These are phyloP conservation scores for Cairneyella variabilis DNA, from an alignment of 495 filamentous ascomycete species.

Conservation along the genomic window DNA sequence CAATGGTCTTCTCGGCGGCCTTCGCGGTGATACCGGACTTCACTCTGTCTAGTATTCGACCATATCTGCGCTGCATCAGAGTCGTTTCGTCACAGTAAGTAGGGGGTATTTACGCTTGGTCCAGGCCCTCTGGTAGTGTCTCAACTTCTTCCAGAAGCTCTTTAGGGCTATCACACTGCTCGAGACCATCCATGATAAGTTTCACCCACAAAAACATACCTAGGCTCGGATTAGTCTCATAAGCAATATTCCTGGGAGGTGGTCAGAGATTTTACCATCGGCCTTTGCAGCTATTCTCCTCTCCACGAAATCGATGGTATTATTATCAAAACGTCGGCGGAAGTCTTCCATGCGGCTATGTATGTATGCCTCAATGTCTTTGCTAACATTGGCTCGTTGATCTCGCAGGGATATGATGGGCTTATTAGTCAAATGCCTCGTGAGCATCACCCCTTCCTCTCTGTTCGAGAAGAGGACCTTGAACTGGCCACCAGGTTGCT, in stretches of 20 bases:
- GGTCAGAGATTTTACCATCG: background rate
- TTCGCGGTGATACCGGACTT: background rate
- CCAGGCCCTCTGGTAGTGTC: background rate
- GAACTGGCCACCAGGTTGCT: background rate
- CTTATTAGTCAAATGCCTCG: constrained; percentile 1
- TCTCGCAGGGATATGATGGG: constrained; percentile 4
- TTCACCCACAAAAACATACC: constrained; percentile 13
- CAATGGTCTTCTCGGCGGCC: background rate
- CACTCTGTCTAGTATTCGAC: background rate
- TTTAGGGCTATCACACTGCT: background rate
- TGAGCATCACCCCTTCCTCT: constrained; percentile 3
- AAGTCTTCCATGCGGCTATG: background rate
- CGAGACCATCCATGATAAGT: background rate
- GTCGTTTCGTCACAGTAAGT: background rate
- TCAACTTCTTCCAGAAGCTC: background rate
- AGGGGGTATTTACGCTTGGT: constrained; percentile 2
- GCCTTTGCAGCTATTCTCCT: background rate
- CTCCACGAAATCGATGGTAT: background rate
- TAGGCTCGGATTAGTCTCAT: no score
- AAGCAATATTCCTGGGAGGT: background rate
- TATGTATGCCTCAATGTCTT: background rate
- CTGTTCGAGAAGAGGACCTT: constrained; percentile 20
- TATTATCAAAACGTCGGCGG: background rate
- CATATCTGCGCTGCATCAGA: background rate
- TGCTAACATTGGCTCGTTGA: background rate